Base-by-base conservation (phyloP, 2,329 filamentous ascomycete genomes). In the Epichloe coenophiala region DNA sequence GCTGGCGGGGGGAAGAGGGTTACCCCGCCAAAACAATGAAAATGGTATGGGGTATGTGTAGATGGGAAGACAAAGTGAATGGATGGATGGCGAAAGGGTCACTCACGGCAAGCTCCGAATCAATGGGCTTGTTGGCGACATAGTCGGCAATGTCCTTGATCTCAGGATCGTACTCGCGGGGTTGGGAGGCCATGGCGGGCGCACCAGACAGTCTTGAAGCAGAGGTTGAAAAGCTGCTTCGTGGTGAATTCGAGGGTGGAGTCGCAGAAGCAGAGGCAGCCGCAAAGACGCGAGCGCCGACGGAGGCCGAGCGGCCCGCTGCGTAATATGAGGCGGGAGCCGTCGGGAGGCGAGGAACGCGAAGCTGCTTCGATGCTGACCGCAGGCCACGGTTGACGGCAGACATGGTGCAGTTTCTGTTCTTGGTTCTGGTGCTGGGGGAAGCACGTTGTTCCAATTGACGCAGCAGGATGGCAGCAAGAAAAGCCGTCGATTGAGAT, bases 111-210 rank as follows among this genome's bases (percentile, higher is more conserved):
- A 98, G 78, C 59, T 95, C 88, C 33, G 91, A 97, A 60, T 91
- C 77, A 63, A 97, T 85, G 52, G 87, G 78, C 69, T 90, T 91
- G 68, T 90, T 87, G 77, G 94, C 88, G 66, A 97, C 86, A 72
- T 96, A 98, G 71, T 78, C 81, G 56, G 91, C 91, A 76, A 98
- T 95, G 67, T 97, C 90, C 69, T 82, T 83, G 69, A 97, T 93
- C 73, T 96, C 91, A 56, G 86, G 81, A 66, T 97, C 91, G 70
- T 91, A 96, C 59, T 82, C 76, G 66, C 77, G 71, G 54, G 68
- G 63, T 61, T 72, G 66, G 43, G 73, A 65, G 63, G 78, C 68
- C 67, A 71, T 71, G 59, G 70, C 64, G 59, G 75, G 71, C 59
- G 75, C 73, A 57, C 70, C 68, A 51, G 72, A 76, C 57, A 68